Conservation (phyloP, 345 rosid genomes). For the Populus ilicifolia region DNA sequence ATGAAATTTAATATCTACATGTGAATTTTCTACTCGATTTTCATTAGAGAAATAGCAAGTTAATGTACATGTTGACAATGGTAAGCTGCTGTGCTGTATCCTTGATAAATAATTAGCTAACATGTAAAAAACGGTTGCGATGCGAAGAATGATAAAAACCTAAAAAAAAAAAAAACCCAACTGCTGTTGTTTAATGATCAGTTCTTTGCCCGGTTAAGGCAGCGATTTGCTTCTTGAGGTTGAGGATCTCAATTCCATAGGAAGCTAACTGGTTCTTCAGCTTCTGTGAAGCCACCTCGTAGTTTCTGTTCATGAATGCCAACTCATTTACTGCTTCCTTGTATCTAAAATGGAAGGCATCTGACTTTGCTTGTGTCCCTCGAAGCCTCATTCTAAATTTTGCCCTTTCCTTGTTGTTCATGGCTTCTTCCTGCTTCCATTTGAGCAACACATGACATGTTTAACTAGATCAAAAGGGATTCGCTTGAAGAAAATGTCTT, state of each 20-base stretch:
- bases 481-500: background rate
- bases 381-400: constrained; percentile 72
- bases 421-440: constrained; percentile 2
- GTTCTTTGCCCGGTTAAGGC: constrained; percentile 2
- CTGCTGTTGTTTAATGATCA: background rate
- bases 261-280: constrained; percentile 59
- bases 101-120: background rate
- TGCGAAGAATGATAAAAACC: too few relatives aligned
- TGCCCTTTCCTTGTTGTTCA: constrained; percentile 48
- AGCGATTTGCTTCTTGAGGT: constrained; percentile 70
- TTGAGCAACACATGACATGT: background rate
- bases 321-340: constrained; percentile 43
- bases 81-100: background rate
- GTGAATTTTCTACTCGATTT: background rate
- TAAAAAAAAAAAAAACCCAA: background rate
- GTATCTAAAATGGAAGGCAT: constrained; percentile 50
- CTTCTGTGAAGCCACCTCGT: constrained; percentile 55
- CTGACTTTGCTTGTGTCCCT: constrained; percentile 70
- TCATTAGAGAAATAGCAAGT: background rate
- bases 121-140: background rate
- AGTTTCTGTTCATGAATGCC: constrained; percentile 57
- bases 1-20: too few relatives aligned
- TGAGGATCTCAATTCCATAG: constrained; percentile 49
- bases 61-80: background rate
- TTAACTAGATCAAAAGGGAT: background rate